These are phyloP conservation scores for Penicillium sp. DNA, from an alignment of 2,329 filamentous ascomycete species.

Conservation along the genomic window DNA sequence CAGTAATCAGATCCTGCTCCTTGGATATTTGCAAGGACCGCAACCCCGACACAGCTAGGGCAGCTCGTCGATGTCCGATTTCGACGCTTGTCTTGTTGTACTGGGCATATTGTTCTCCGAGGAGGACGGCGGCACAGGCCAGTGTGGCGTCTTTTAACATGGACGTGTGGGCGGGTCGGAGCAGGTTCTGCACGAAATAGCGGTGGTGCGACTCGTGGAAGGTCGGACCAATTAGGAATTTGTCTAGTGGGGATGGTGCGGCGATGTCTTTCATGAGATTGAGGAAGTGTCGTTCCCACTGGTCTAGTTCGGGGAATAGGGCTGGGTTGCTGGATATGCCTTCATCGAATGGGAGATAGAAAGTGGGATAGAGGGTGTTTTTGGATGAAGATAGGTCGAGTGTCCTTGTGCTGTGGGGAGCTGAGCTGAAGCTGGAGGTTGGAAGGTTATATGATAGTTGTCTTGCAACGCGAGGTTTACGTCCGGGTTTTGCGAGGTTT, in stretches of 20 bases:
- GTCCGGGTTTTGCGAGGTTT: conserved; percentile 4
- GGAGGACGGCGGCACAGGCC: conserved; percentile 16
- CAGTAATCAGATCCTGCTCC: conserved; percentile 10
- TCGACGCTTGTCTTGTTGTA: conserved; percentile 1
- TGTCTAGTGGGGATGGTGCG: conserved; percentile 15
- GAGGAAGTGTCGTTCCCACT: conserved; percentile 16
- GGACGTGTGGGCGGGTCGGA: conserved; percentile 1
- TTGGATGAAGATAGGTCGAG: neutral
- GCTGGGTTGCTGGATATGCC: conserved; percentile 9
- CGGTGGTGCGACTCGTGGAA: conserved; percentile 14
- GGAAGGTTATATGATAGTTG: conserved; percentile 14
- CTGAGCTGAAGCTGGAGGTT: neutral
- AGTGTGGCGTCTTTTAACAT: conserved; percentile 14
- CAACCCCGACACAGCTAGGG: conserved; percentile 14
- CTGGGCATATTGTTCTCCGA: conserved; percentile 11
- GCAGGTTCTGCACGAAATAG: conserved; percentile 12
- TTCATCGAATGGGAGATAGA: neutral
- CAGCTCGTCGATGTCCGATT: conserved; percentile 14
- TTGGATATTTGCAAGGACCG: conserved; percentile 8
- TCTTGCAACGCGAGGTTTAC: conserved; percentile 9
- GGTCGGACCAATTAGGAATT: conserved; percentile 14
- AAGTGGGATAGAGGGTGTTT: neutral
- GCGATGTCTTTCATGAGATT: conserved; percentile 17
- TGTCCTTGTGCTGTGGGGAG: neutral
- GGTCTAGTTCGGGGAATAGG: conserved; percentile 11